Evolutionary conservation across 1,139 yeast species (phyloP).

Genomic region (Hemisphaericaspora xylanilytica): DNA sequence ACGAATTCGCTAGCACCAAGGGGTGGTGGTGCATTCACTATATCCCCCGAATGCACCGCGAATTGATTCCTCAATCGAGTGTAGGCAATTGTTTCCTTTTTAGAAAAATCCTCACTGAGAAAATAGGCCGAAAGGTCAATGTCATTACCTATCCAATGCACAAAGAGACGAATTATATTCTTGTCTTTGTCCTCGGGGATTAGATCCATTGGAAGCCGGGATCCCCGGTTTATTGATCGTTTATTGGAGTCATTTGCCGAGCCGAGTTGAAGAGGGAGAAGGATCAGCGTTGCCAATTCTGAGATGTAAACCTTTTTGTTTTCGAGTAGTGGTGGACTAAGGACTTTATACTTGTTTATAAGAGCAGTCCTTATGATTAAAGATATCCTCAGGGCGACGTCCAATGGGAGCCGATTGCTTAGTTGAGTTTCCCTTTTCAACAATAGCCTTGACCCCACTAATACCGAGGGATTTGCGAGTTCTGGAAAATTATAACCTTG

Average conservation of each 20-base stretch:
- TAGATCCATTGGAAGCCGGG: constrained; percentile 7
- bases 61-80: constrained; percentile 2
- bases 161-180: constrained; percentile 10
- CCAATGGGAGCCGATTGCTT: background rate
- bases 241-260: constrained; percentile 5
- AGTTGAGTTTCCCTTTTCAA: background rate
- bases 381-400: background rate
- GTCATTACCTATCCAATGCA: constrained; percentile 14
- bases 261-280: constrained; percentile 8
- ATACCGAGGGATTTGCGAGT: constrained; percentile 1
- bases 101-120: constrained; percentile 7
- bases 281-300: constrained; percentile 5
- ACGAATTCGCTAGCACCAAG: constrained; percentile 14
- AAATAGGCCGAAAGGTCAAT: constrained; percentile 12
- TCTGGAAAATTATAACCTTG: constrained; percentile 2
- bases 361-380: background rate
- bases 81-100: background rate
- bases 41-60: constrained; percentile 15
- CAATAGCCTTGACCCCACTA: background rate
- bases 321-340: background rate
- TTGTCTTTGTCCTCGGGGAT: constrained; percentile 7
- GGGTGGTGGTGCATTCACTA: constrained; percentile 12
- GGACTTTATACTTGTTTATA: background rate
- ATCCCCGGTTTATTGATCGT: constrained; percentile 11
- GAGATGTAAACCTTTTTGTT: constrained; percentile 5